Evolutionary conservation across 345 rosid genomes (phyloP), one percentile per base, ranked within the genome.

Genomic region (Salix suchowensis): DNA sequence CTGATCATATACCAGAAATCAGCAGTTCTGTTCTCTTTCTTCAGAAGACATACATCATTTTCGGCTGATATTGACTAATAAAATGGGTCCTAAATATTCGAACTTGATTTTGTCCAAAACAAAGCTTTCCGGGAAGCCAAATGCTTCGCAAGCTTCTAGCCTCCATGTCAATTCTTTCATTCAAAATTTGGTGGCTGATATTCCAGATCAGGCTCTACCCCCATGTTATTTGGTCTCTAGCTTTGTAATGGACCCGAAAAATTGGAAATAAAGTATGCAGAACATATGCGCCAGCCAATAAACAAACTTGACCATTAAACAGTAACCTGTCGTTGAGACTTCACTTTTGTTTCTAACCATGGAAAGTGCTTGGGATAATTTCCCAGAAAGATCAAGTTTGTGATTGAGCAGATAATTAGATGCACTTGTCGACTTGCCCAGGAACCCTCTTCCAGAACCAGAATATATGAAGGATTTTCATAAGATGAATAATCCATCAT

Each of bases 211-310:
- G 28, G 42, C 23, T 68, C 18, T 12, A 40, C 71, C 54, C 28
- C 71, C n/a, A n/a, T 8, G 71, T 40, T 42, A 4, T 67, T 67
- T 18, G 42, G 24, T 19, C 71, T 23, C 52, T 40, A 12, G 42
- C 48, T 37, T 23, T 60, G 2, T 7, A 23, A 67, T 73, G 64
- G 50, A 19, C 52, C 67, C 34, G 24, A 40, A 13, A 28, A 65
- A 68, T 24, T 44, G 69, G 79, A 76, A 74, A 69, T 7, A 44
- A 76, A 8, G n/a, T 61, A 69, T 30, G 62, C 7, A 69, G n/a
- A 69, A 60, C 79, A 76, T 69, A 69, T 42, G 74, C 73, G 26
- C 21, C 50, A 4, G 36, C 32, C 11, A 16, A 21, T 58, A 15
- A 30, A 70, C 34, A 40, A 7, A 2, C 44, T 18, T 26, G 39